Conservation (phyloP, 78 protist genomes). For the Bigelowiella natans region DNA sequence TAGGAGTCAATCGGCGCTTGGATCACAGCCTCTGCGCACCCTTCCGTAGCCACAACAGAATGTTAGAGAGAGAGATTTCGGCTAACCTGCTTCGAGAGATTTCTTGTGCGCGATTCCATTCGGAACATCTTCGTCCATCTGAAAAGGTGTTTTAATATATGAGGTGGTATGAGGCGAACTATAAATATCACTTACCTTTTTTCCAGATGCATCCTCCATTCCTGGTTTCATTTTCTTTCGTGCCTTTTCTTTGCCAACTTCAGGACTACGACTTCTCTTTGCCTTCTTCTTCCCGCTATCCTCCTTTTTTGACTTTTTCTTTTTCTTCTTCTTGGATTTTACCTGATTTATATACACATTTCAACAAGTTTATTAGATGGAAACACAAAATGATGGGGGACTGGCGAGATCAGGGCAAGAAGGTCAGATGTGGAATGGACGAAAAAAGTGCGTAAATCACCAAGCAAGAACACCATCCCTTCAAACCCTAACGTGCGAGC, state of each 20-base stretch:
- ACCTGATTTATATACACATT: too few relatives aligned
- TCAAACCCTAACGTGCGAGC: too few relatives aligned
- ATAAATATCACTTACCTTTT: neutral
- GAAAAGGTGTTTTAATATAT: neutral
- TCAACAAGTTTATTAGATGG: too few relatives aligned
- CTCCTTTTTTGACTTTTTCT: neutral
- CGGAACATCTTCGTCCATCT: too few relatives aligned
- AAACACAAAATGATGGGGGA: too few relatives aligned
- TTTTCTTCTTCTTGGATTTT: conserved; percentile 3
- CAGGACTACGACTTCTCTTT: neutral
- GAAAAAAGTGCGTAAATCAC: too few relatives aligned
- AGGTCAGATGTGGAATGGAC: too few relatives aligned
- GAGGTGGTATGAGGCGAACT: neutral
- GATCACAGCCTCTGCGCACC: too few relatives aligned
- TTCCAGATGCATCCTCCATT: neutral
- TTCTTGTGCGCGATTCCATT: neutral
- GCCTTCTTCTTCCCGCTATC: neutral
- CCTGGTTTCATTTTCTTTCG: neutral
- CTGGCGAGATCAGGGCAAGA: too few relatives aligned
- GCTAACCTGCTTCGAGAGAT: neutral
- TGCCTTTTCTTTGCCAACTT: neutral
- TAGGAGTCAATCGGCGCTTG: too few relatives aligned
- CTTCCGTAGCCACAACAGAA: too few relatives aligned
- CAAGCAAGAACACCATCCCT: too few relatives aligned
- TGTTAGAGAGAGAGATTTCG: neutral